Percentiles rank a stretch among this genome's conserved stretches.
These are phyloP conservation scores for Calonectria multiphialidica DNA, from an alignment of 2,329 filamentous ascomycete genomes.

Conservation along the genomic window DNA sequence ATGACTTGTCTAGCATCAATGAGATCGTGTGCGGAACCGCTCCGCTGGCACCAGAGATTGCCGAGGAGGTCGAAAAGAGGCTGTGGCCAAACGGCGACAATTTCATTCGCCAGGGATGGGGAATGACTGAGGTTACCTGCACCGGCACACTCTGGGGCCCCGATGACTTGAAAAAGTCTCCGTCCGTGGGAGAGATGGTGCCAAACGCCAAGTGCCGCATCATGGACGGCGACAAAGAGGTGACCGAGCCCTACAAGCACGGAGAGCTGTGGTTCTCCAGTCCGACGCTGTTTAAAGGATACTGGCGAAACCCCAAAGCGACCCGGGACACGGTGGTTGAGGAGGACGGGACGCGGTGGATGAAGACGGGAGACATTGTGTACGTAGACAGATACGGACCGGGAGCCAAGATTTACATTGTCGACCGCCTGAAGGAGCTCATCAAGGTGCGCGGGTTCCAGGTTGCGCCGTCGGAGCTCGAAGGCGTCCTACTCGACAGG, in stretches of 20 bases:
- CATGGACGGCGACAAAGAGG: slow-evolving; percentile 3
- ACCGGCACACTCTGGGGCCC: background rate
- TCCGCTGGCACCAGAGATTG: slow-evolving; percentile 1
- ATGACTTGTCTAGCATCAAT: background rate
- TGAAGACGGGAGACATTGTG: slow-evolving; percentile 10
- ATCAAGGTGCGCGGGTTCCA: slow-evolving; percentile 17
- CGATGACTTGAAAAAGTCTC: background rate
- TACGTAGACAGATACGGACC: slow-evolving; percentile 8
- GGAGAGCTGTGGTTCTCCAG: slow-evolving; percentile 12
- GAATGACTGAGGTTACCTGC: slow-evolving; percentile 12
- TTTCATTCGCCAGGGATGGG: slow-evolving; percentile 10
- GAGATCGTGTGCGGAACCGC: slow-evolving; percentile 5
- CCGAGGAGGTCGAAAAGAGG: slow-evolving; percentile 1
- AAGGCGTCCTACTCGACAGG: slow-evolving; percentile 5
- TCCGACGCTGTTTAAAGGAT: slow-evolving; percentile 11
- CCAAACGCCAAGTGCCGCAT: background rate
- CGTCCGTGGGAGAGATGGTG: slow-evolving; percentile 5
- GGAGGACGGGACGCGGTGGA: background rate
- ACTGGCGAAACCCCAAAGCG: slow-evolving; percentile 7
- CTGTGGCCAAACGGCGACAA: background rate
- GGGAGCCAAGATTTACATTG: slow-evolving; percentile 3
- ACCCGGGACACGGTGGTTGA: background rate
- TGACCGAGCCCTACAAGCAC: background rate
- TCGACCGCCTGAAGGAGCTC: slow-evolving; percentile 12
- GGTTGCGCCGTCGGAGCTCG: slow-evolving; percentile 5